These are phyloP conservation scores for Amanita thiersii DNA, from an alignment of 768 basidiomycete genomes.

Conservation along the genomic window DNA sequence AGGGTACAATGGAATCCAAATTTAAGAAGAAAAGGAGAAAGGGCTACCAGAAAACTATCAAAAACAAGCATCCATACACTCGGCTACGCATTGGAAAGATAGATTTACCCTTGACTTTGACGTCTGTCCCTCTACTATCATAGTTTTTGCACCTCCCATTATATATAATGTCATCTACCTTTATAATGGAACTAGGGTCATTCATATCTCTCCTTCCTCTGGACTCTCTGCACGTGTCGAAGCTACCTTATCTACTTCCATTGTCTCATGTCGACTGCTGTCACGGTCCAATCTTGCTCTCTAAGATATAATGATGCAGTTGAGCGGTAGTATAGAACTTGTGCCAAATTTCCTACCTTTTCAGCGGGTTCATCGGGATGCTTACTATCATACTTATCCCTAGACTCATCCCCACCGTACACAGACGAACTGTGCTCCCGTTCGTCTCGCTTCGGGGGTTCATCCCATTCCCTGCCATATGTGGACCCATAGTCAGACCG, in stretches of 20 bases:
- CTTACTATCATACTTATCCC: conserved; percentile 48
- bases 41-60: conserved; percentile 91
- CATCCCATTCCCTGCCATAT: conserved; percentile 38
- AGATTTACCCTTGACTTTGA: conserved; percentile 19
- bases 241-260: conserved; percentile 35
- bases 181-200: conserved; percentile 2
- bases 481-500: conserved; percentile 27
- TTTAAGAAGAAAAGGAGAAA: conserved; percentile 99
- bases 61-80: conserved; percentile 94
- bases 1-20: conserved; percentile 83
- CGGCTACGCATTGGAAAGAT: conserved; percentile 88
- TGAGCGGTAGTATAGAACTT: conserved; percentile 9
- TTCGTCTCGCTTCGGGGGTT: conserved; percentile 28
- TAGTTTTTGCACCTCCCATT: conserved; percentile 13
- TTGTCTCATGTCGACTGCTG: conserved; percentile 28
- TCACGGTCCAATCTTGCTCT: conserved; percentile 45
- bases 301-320: conserved; percentile 19
- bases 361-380: conserved; percentile 51
- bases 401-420: conserved; percentile 32
- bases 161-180: neutral
- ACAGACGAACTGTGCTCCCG: conserved; percentile 27
- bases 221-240: conserved; percentile 64
- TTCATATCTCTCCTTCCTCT: conserved; percentile 82
- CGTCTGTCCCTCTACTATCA: conserved; percentile 18
- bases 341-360: conserved; percentile 41